Evolutionary conservation across 805 yeast species (phyloP).

Genomic region (Saccharomycopsis amapae): DNA sequence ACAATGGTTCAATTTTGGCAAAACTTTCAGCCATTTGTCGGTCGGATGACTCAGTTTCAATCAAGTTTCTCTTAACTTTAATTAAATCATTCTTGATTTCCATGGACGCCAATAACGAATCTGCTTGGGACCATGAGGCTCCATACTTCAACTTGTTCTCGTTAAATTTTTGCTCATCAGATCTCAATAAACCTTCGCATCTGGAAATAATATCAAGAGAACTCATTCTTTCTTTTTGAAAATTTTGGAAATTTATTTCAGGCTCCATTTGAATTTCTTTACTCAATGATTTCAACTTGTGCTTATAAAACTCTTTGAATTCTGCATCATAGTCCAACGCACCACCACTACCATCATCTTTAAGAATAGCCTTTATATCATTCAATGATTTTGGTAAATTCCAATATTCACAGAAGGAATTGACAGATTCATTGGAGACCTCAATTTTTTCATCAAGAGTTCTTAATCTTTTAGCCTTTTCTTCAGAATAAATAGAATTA

Average conservation of each 20-base stretch:
- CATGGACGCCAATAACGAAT: constrained; percentile 32
- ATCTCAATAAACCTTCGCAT: constrained; percentile 29
- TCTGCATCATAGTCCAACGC: constrained; percentile 30
- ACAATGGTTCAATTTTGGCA: constrained; percentile 22
- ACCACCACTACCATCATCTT: constrained; percentile 25
- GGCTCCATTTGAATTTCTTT: constrained; percentile 27
- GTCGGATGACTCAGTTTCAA: constrained; percentile 58
- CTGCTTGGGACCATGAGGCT: constrained; percentile 33
- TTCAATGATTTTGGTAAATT: constrained; percentile 56
- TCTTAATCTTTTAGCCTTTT: constrained; percentile 71
- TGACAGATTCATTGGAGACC: constrained; percentile 69
- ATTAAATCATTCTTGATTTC: constrained; percentile 46
- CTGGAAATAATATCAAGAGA: constrained; percentile 32
- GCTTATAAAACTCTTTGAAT: constrained; percentile 16
- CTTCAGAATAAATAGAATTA: constrained; percentile 82
- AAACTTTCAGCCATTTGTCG: constrained; percentile 37
- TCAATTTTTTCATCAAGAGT: constrained; percentile 67
- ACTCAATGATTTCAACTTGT: constrained; percentile 34
- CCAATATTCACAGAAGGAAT: constrained; percentile 68
- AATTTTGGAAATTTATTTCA: constrained; percentile 26
- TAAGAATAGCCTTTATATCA: constrained; percentile 36
- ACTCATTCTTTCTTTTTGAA: constrained; percentile 30
- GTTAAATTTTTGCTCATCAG: constrained; percentile 33
- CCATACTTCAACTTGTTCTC: constrained; percentile 32
- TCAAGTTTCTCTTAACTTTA: constrained; percentile 49